A percentile compares a stretch with the other conserved stretches of the same genome.
phyloP scores from a whole-genome alignment of 768 basidiomycete species.

The Cytidiella melzeri region DNA sequence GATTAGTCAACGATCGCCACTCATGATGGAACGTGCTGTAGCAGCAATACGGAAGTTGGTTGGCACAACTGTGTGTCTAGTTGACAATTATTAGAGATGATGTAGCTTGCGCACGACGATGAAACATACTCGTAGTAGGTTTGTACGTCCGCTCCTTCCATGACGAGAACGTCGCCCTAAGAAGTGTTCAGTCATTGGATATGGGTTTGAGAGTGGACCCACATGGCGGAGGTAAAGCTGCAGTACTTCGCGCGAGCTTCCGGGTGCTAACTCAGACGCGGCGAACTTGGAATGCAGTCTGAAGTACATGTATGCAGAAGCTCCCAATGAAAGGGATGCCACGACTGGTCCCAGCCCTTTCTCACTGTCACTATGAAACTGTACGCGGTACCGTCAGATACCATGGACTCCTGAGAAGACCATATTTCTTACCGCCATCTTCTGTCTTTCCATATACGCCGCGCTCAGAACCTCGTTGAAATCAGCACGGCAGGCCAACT shows the following conservation, averaged over 20 bases:
- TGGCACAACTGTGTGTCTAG: slow-evolving; percentile 70
- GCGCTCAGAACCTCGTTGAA: slow-evolving; percentile 82
- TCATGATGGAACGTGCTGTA: slow-evolving; percentile 62
- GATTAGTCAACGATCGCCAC: slow-evolving; percentile 21
- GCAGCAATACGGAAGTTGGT: slow-evolving; percentile 75
- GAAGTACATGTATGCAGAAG: slow-evolving; percentile 77
- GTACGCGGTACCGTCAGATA: background rate
- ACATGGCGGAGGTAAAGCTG: slow-evolving; percentile 66
- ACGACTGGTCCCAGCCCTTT: slow-evolving; percentile 65
- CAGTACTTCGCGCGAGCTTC: slow-evolving; percentile 32
- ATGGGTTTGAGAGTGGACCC: slow-evolving; percentile 14
- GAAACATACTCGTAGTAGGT: slow-evolving; percentile 59
- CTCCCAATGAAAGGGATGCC: slow-evolving; percentile 72
- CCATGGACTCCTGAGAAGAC: slow-evolving; percentile 14
- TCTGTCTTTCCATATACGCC: slow-evolving; percentile 82
- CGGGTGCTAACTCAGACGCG: slow-evolving; percentile 22
- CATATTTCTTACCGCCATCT: slow-evolving; percentile 56
- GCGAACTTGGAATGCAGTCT: slow-evolving; percentile 38
- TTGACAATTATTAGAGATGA: too few relatives aligned
- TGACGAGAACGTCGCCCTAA: slow-evolving; percentile 73
- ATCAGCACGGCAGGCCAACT: slow-evolving; percentile 27
- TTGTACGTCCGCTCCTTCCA: slow-evolving; percentile 68
- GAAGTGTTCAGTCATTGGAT: slow-evolving; percentile 5
- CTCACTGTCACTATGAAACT: slow-evolving; percentile 83
- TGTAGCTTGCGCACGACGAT: too few relatives aligned